Evolutionary conservation across 345 rosid species (phyloP), one percentile per base, ranked within the genome.

Genomic region (Melaleuca alternifolia): DNA sequence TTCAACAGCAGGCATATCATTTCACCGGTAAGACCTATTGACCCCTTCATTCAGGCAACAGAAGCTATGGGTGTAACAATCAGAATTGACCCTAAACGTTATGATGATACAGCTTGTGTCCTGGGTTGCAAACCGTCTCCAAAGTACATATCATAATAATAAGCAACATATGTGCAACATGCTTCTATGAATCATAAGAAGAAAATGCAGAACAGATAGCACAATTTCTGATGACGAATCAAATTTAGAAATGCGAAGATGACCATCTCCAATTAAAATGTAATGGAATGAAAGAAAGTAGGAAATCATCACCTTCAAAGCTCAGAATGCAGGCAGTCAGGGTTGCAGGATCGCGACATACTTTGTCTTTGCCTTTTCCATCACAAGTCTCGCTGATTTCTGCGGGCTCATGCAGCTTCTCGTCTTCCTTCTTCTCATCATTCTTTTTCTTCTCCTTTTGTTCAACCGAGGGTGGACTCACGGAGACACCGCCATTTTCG

Each of bases 271-370:
- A 71, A 37, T 71, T 3, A 48, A 20, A 71, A 71, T 71, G 81
- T 18, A 71, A 37, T 37, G 48, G 46, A 71, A 37, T 37, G 48
- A 37, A 71, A 2, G 46, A 71, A 71, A 71, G 26, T 71, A 41
- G 81, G 81, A 71, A 48, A 71, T 71, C 48, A 20, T 71, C 81
- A 62, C 81, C 51, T 57, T 89, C 91, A 84, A 85, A 90, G 71
- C 86, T 85, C 88, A 87, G 89, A 88, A 94, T 88, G 91, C 99
- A 96, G 48, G 96, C 97, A 84, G 88, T 87, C 87, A 94, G 85
- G 3, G 87, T 84, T 15, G 81, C 83, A 61, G 11, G 85, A 85
- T 89, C 91, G 5, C 30, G 71, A 86, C 99, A 96, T n/a, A 81
- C 48, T 46, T 88, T 88, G 86, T 82, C 85, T 21, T 89, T 77